These are phyloP conservation scores for Rhizopogon roseolus DNA, from an alignment of 768 basidiomycete genomes.

Conservation along the genomic window DNA sequence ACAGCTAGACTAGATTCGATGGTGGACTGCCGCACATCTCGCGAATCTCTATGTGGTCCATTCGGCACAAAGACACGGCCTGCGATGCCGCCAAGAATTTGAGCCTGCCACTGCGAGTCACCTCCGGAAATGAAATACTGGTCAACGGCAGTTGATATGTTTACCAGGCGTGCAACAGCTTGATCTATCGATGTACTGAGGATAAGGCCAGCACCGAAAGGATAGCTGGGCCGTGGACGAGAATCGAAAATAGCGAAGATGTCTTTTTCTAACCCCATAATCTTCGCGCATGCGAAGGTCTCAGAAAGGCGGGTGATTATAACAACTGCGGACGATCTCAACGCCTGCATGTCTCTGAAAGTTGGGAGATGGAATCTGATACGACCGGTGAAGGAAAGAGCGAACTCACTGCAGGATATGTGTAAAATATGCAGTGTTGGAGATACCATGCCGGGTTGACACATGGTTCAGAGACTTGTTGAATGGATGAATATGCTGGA, in stretches of 20 bases:
- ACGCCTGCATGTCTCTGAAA: conserved; percentile 21
- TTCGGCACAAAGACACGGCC: conserved; percentile 49
- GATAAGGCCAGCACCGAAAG: conserved; percentile 55
- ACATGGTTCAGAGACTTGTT: too few relatives aligned
- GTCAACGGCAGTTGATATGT: conserved; percentile 45
- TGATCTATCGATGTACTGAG: conserved; percentile 38
- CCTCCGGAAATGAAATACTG: conserved; percentile 35
- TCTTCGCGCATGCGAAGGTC: conserved; percentile 50
- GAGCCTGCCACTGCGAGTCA: conserved; percentile 58
- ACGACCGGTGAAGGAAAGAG: not conserved
- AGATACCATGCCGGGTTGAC: too few relatives aligned
- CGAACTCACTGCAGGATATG: too few relatives aligned
- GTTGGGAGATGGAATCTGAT: not conserved
- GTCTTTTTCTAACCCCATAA: conserved; percentile 14
- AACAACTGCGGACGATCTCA: conserved; percentile 26
- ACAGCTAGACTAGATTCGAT: conserved; percentile 48
- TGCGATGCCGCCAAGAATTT: conserved; percentile 55
- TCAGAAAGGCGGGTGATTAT: conserved; percentile 71
- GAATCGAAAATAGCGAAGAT: conserved; percentile 65
- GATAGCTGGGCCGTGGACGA: too few relatives aligned
- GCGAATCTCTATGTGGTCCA: conserved; percentile 12
- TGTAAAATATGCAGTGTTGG: too few relatives aligned
- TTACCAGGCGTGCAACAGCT: conserved; percentile 40
- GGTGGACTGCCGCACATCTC: conserved; percentile 28
- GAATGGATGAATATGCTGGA: too few relatives aligned